Conservation (phyloP, 352 stramenopile genomes). For the Phytophthora boehmeriae region DNA sequence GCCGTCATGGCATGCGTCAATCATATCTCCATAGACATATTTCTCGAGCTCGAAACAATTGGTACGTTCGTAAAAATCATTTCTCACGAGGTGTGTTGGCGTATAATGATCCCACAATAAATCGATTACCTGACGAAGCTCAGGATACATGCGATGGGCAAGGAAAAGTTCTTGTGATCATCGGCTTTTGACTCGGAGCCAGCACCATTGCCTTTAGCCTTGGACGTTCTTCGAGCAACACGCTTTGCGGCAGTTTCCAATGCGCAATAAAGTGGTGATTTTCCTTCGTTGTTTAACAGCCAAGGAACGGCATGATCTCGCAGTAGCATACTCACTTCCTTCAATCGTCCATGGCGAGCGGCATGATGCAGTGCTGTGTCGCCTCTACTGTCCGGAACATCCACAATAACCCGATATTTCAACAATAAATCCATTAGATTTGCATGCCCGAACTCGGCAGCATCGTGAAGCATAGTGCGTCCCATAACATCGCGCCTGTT, state of each 20-base stretch:
- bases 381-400: conserved; percentile 43
- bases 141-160: conserved; percentile 43
- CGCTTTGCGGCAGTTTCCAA: conserved; percentile 48
- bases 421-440: conserved; percentile 60
- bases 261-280: conserved; percentile 57
- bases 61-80: conserved; percentile 35
- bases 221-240: neutral
- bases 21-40: conserved; percentile 60
- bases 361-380: conserved; percentile 67
- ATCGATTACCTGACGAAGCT: conserved; percentile 70
- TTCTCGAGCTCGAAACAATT: conserved; percentile 58
- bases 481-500: conserved; percentile 59
- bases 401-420: conserved; percentile 48
- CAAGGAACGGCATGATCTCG: conserved; percentile 44
- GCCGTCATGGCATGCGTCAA: conserved; percentile 53
- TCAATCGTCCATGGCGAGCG: conserved; percentile 47
- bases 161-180: conserved; percentile 46
- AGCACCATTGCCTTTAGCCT: conserved; percentile 1
- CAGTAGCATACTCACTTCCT: conserved; percentile 59
- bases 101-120: conserved; percentile 65
- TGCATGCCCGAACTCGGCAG: conserved; percentile 55
- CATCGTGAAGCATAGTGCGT: conserved; percentile 69
- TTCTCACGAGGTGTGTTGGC: conserved; percentile 26
- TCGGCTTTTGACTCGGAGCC: conserved; percentile 5
- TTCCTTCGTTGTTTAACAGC: conserved; percentile 52